These are phyloP conservation scores for Cladosporium austrohemisphaericum DNA, from an alignment of 2,329 filamentous ascomycete species.

Conservation along the genomic window DNA sequence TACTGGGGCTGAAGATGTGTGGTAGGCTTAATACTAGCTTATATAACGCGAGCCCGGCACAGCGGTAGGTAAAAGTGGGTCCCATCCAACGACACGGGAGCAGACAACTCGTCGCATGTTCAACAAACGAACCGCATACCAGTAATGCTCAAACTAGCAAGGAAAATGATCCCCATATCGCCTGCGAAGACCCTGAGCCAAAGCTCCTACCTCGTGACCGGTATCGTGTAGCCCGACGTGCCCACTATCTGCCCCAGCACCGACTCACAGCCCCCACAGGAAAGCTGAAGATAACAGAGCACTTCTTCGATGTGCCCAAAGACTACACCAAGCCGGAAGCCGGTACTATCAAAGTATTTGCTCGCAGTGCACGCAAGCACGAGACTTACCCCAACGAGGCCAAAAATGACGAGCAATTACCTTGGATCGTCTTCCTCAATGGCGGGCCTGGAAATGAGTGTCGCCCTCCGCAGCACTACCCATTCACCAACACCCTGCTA, in stretches of 20 bases:
- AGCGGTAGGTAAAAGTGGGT: slow-evolving; percentile 1
- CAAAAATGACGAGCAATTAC: slow-evolving; percentile 47
- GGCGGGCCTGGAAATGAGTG: slow-evolving; percentile 83
- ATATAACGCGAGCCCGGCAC: slow-evolving; percentile 4
- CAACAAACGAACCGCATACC: not conserved
- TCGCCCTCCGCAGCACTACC: slow-evolving; percentile 66
- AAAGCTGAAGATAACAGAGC: slow-evolving; percentile 70
- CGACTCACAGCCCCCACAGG: slow-evolving; percentile 47
- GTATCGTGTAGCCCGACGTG: slow-evolving; percentile 24
- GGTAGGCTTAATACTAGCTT: slow-evolving; percentile 1
- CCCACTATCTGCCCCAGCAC: not conserved
- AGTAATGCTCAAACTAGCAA: slow-evolving; percentile 23
- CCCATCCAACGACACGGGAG: slow-evolving; percentile 9
- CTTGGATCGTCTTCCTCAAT: slow-evolving; percentile 70
- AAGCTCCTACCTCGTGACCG: slow-evolving; percentile 43
- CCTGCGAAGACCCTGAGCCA: slow-evolving; percentile 47
- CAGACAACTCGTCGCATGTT: slow-evolving; percentile 3
- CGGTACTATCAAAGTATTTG: slow-evolving; percentile 70
- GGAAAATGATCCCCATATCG: slow-evolving; percentile 29
- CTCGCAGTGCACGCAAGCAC: slow-evolving; percentile 65
- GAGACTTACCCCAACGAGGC: slow-evolving; percentile 53
- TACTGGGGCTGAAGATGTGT: not conserved
- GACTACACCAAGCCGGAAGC: slow-evolving; percentile 64
- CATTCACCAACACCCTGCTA: slow-evolving; percentile 67
- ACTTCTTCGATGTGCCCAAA: slow-evolving; percentile 82